A percentile compares a stretch with the other conserved stretches of the same genome.
Evolutionary conservation across 371 early-diverging fungal species (phyloP).

Genomic region (Syncephalastrum contaminatum): DNA sequence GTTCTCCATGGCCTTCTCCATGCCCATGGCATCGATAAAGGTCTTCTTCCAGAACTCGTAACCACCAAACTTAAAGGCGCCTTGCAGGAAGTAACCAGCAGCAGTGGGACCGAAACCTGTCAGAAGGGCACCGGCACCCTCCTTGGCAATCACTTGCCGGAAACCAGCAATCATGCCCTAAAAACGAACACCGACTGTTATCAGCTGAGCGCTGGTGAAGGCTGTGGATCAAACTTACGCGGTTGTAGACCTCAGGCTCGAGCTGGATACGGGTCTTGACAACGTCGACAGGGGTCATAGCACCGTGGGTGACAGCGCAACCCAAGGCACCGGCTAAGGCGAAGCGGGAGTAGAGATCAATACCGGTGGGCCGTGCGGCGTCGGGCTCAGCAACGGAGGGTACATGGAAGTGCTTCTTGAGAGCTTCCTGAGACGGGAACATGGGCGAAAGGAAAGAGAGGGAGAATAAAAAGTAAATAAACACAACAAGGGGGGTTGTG

Average conservation of each 20-base stretch:
- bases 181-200: neutral
- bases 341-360: slow-evolving; percentile 66
- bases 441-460: slow-evolving; percentile 3
- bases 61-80: slow-evolving; percentile 86
- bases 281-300: slow-evolving; percentile 57
- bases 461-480: slow-evolving; percentile 1
- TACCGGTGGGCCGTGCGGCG: slow-evolving; percentile 49
- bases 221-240: slow-evolving; percentile 20
- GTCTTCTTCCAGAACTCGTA: slow-evolving; percentile 84
- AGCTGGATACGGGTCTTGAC: slow-evolving; percentile 72
- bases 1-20: slow-evolving; percentile 73
- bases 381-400: neutral
- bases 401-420: neutral
- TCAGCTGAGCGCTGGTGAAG: neutral
- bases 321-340: slow-evolving; percentile 75
- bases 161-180: slow-evolving; percentile 57
- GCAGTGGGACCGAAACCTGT: slow-evolving; percentile 82
- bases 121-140: slow-evolving; percentile 73
- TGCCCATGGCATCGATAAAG: slow-evolving; percentile 65
- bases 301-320: slow-evolving; percentile 38
- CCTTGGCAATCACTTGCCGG: slow-evolving; percentile 57
- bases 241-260: slow-evolving; percentile 63
- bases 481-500: neutral
- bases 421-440: neutral
- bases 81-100: slow-evolving; percentile 88